A percentile compares a stretch with the other conserved stretches of the same genome.
Conservation (phyloP, 306 rosid genomes). For the Bauhinia variegata region DNA sequence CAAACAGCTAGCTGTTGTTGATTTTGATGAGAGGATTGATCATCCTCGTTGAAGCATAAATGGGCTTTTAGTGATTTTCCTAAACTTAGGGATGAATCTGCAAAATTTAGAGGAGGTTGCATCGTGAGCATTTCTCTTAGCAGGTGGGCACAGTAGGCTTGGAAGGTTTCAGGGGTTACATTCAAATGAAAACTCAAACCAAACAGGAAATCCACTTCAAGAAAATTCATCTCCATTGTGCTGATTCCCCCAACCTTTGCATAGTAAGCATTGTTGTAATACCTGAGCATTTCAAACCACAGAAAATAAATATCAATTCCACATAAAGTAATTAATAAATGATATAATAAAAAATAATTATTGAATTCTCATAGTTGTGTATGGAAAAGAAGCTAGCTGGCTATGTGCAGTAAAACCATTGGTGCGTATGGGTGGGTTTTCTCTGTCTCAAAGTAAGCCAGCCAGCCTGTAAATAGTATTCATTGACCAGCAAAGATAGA, state of each 20-base stretch:
- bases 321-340: neutral
- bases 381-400: conserved; percentile 27
- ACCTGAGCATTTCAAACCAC: conserved; percentile 50
- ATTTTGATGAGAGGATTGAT: conserved; percentile 67
- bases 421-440: conserved; percentile 50
- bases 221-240: conserved; percentile 87
- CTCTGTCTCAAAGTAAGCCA: conserved; percentile 43
- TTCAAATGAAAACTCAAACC: conserved; percentile 84
- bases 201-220: conserved; percentile 89
- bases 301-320: neutral
- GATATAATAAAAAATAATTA: no score
- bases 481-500: conserved; percentile 42
- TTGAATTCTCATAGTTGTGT: conserved; percentile 26
- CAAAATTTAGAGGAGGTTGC: conserved; percentile 61
- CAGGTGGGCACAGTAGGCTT: conserved; percentile 66
- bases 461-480: conserved; percentile 48
- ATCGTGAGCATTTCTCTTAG: conserved; percentile 75
- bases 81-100: conserved; percentile 58
- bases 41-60: conserved; percentile 76
- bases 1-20: conserved; percentile 83
- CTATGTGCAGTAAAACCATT: conserved; percentile 33
- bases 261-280: conserved; percentile 93
- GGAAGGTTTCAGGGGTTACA: conserved; percentile 79
- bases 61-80: conserved; percentile 58
- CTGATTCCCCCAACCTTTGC: conserved; percentile 99